Evolutionary conservation across 139 green algal species (phyloP).

Genomic region (Chlorella sp.): DNA sequence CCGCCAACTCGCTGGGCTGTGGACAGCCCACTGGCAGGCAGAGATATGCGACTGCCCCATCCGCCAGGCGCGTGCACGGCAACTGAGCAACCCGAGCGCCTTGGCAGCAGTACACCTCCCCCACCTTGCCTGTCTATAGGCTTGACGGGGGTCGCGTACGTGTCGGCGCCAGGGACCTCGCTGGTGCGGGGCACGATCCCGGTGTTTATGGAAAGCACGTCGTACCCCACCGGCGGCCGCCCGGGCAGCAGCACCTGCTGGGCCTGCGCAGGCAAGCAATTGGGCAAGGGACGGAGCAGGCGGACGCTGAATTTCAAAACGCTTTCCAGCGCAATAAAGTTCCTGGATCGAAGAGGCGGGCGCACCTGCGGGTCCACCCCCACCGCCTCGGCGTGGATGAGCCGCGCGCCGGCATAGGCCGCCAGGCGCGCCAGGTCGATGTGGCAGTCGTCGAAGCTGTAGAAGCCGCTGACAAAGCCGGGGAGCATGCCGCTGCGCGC

Average conservation of each 20-base stretch:
- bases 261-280: slow-evolving; percentile 18
- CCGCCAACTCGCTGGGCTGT: no score
- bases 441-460: slow-evolving; percentile 92
- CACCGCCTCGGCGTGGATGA: slow-evolving; percentile 78
- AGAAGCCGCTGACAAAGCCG: slow-evolving; percentile 90
- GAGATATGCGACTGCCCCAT: no score
- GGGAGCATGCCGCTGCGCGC: slow-evolving; percentile 93
- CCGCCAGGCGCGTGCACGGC: not conserved
- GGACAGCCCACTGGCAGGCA: no score
- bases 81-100: not conserved
- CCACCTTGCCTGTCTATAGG: slow-evolving; percentile 84
- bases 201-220: slow-evolving; percentile 91
- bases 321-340: no score
- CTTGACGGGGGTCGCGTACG: slow-evolving; percentile 87
- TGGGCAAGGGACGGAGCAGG: not conserved
- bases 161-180: slow-evolving; percentile 61
- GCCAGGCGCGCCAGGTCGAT: slow-evolving; percentile 86
- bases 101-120: slow-evolving; percentile 26
- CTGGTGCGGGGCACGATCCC: slow-evolving; percentile 81
- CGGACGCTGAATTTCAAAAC: not conserved
- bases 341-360: no score
- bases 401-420: slow-evolving; percentile 63
- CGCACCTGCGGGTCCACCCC: slow-evolving; percentile 63
- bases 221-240: slow-evolving; percentile 78
- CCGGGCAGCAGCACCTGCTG: slow-evolving; percentile 56